Conservation (phyloP, 2,329 filamentous ascomycete genomes). For the Fusarium sp. region DNA sequence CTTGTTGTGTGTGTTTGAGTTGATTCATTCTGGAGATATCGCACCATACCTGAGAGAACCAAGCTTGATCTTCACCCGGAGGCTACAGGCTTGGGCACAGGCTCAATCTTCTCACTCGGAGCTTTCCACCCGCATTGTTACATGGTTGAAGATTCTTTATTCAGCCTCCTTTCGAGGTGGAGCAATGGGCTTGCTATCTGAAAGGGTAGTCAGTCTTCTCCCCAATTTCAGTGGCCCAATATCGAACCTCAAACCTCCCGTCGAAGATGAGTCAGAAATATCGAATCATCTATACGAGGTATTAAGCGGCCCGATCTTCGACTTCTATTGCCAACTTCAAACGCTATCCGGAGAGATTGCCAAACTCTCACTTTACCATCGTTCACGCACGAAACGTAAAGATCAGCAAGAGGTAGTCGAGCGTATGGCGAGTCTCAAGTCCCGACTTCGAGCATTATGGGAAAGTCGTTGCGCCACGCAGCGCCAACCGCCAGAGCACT, state of each 20-base stretch:
- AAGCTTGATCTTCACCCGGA: rapidly evolving
- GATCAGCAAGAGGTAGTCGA: not conserved
- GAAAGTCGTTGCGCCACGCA: not conserved
- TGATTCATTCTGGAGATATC: not conserved
- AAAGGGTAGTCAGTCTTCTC: not conserved
- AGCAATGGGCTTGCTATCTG: not conserved
- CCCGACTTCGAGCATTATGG: not conserved
- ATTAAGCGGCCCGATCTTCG: not conserved
- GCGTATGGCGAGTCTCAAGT: not conserved
- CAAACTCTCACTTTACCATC: not conserved
- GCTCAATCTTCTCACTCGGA: not conserved
- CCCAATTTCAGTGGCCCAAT: not conserved
- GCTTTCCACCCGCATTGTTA: not conserved
- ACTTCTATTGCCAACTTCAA: not conserved
- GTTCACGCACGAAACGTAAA: not conserved
- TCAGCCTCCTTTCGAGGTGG: not conserved
- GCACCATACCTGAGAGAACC: not conserved
- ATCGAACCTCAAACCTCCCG: not conserved
- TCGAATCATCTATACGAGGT: not conserved
- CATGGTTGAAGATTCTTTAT: not conserved
- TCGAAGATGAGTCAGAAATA: not conserved
- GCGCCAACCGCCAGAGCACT: not conserved
- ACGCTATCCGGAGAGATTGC: not conserved
- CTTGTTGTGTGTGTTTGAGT: not conserved
- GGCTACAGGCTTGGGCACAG: not conserved